Evolutionary conservation across 1,284 basidiomycete genomes (phyloP).

Genomic region (Cutaneotrichosporon arboriforme): DNA sequence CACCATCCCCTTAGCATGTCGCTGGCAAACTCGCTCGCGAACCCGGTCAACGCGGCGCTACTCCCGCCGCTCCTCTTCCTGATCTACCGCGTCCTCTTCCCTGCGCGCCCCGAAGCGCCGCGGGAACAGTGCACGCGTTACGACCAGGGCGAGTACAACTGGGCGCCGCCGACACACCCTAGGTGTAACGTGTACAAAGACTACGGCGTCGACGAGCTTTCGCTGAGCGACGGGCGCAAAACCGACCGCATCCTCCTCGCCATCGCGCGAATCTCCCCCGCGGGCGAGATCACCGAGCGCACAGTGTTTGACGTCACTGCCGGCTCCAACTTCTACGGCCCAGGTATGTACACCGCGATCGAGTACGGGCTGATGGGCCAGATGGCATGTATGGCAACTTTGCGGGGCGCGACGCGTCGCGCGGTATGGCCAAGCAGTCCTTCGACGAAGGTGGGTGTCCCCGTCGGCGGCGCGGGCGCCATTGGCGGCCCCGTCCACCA

Average conservation of each 20-base stretch:
- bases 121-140: slow-evolving; percentile 24
- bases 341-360: slow-evolving; percentile 56
- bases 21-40: slow-evolving; percentile 31
- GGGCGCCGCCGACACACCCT: slow-evolving; percentile 74
- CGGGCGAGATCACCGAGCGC: slow-evolving; percentile 54
- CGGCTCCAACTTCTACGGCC: slow-evolving; percentile 86
- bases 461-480: too few relatives aligned
- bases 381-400: slow-evolving; percentile 96
- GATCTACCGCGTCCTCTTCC: slow-evolving; percentile 65
- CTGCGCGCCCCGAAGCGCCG: slow-evolving; percentile 49
- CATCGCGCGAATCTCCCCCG: slow-evolving; percentile 59
- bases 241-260: slow-evolving; percentile 67
- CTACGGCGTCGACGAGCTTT: slow-evolving; percentile 69
- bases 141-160: slow-evolving; percentile 62
- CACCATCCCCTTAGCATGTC: neutral
- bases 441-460: slow-evolving; percentile 75
- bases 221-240: slow-evolving; percentile 62
- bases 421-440: slow-evolving; percentile 95
- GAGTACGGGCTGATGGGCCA: slow-evolving; percentile 33
- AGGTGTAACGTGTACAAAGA: slow-evolving; percentile 67
- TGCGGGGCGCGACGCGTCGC: slow-evolving; percentile 85
- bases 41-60: slow-evolving; percentile 55
- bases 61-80: slow-evolving; percentile 75
- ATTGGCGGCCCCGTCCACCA: too few relatives aligned
- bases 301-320: slow-evolving; percentile 86